Evolutionary conservation across 2,329 filamentous ascomycete species (phyloP).

Genomic region (Diplodia mutila): DNA sequence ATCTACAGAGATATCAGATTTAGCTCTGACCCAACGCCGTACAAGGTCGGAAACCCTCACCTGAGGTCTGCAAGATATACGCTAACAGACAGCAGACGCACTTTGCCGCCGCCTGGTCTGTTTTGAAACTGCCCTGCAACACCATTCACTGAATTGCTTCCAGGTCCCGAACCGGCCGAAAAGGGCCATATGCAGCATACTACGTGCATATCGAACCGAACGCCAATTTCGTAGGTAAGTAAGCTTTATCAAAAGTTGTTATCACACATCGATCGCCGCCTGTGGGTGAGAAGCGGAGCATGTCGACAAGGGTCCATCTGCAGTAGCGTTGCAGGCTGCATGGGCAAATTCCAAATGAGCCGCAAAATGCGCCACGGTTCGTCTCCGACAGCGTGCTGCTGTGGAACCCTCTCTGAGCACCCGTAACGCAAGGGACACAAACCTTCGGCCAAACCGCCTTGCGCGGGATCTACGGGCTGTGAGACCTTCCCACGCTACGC

Average conservation of each 20-base stretch:
- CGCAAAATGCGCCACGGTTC: constrained; percentile 22
- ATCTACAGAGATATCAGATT: constrained; percentile 89
- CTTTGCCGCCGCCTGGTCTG: constrained; percentile 78
- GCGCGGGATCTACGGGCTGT: constrained; percentile 21
- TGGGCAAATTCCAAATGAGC: constrained; percentile 26
- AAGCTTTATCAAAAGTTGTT: constrained; percentile 20
- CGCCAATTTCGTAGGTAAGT: constrained; percentile 70
- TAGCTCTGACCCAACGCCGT: constrained; percentile 80
- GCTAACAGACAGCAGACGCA: constrained; percentile 60
- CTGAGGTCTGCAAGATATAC: constrained; percentile 24
- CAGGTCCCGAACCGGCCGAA: constrained; percentile 80
- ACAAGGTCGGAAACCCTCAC: constrained; percentile 65
- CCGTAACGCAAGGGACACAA: constrained; percentile 24
- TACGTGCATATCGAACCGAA: constrained; percentile 81
- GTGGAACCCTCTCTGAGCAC: constrained; percentile 2
- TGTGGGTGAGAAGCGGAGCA: constrained; percentile 12
- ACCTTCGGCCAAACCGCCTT: constrained; percentile 11
- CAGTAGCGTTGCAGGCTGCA: constrained; percentile 24
- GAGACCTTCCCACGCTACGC: constrained; percentile 22
- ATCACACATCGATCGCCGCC: constrained; percentile 4
- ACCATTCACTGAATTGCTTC: constrained; percentile 21
- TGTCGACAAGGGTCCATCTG: constrained; percentile 24
- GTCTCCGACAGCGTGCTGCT: not conserved
- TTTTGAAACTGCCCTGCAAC: not conserved
- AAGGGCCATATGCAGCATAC: constrained; percentile 86